These are phyloP conservation scores for Fusarium napiforme DNA, from an alignment of 2,329 filamentous ascomycete genomes.

Conservation along the genomic window DNA sequence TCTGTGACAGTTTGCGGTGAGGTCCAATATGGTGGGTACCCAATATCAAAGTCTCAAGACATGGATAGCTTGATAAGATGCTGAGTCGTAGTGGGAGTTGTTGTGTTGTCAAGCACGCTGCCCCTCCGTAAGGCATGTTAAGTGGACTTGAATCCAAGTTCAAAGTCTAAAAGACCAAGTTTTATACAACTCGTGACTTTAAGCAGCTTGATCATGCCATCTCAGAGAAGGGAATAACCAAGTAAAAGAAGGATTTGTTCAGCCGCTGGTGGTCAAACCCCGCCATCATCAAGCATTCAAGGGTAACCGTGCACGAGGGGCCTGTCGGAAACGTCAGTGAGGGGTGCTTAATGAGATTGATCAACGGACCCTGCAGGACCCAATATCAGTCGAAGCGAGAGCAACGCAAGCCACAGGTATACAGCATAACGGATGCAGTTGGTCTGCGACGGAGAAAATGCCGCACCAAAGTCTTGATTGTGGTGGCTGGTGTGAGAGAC, in stretches of 20 bases:
- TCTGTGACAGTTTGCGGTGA: conserved; percentile 31
- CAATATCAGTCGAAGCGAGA: conserved; percentile 15
- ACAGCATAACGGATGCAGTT: neutral
- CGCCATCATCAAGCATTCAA: conserved; percentile 22
- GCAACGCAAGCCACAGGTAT: conserved; percentile 19
- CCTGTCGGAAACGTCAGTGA: conserved; percentile 18
- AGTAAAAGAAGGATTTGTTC: neutral
- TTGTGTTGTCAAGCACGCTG: conserved; percentile 9
- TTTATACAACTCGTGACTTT: conserved; percentile 5
- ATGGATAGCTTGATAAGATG: conserved; percentile 14
- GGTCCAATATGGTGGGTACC: conserved; percentile 17
- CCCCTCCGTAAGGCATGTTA: conserved; percentile 6
- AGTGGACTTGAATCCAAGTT: neutral
- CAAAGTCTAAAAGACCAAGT: neutral
- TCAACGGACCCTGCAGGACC: conserved; percentile 40
- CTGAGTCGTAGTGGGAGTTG: conserved; percentile 5
- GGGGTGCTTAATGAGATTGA: conserved; percentile 37
- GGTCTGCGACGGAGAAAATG: conserved; percentile 26
- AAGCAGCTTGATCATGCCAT: neutral
- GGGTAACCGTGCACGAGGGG: conserved; percentile 33
- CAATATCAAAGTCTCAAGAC: conserved; percentile 24
- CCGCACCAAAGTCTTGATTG: conserved; percentile 18
- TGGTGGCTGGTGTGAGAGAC: conserved; percentile 17
- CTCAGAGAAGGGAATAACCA: neutral
- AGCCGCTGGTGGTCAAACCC: conserved; percentile 14